These are phyloP conservation scores for Cercospora zeae-maydis DNA, from an alignment of 2,329 filamentous ascomycete species.

Conservation along the genomic window DNA sequence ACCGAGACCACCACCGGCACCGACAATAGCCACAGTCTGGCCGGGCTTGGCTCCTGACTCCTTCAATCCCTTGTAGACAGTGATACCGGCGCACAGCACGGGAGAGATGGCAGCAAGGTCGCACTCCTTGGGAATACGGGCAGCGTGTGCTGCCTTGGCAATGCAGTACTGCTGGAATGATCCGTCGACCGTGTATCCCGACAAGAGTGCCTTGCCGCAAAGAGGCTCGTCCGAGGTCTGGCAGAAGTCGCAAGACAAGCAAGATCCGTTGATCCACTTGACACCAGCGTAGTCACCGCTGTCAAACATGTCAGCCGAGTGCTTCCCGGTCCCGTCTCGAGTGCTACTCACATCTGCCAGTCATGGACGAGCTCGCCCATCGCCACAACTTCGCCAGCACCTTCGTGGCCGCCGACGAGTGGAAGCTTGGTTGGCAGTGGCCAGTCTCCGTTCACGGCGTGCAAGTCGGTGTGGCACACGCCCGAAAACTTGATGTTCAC, in stretches of 20 bases:
- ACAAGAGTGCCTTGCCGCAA: slow-evolving; percentile 70
- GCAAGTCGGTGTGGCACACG: slow-evolving; percentile 83
- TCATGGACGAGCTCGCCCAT: slow-evolving; percentile 73
- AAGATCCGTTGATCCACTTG: slow-evolving; percentile 88
- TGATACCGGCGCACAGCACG: slow-evolving; percentile 73
- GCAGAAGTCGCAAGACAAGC: slow-evolving; percentile 80
- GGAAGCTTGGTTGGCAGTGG: slow-evolving; percentile 77
- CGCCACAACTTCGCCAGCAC: slow-evolving; percentile 79
- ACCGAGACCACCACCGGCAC: slow-evolving; percentile 79
- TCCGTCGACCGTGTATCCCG: slow-evolving; percentile 89
- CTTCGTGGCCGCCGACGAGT: slow-evolving; percentile 74
- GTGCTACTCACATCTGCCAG: slow-evolving; percentile 56
- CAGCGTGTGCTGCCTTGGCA: slow-evolving; percentile 80
- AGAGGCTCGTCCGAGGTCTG: slow-evolving; percentile 76
- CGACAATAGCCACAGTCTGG: slow-evolving; percentile 77
- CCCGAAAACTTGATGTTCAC: slow-evolving; percentile 87
- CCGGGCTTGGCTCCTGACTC: slow-evolving; percentile 72
- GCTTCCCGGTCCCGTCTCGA: background rate
- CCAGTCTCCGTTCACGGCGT: slow-evolving; percentile 86
- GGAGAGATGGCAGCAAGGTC: slow-evolving; percentile 74
- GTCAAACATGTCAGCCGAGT: background rate
- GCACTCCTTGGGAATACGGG: slow-evolving; percentile 73
- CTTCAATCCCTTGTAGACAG: slow-evolving; percentile 88
- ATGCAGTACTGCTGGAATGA: slow-evolving; percentile 91
- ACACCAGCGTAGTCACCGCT: slow-evolving; percentile 78